A percentile compares a stretch with the other conserved stretches of the same genome.
Evolutionary conservation across 306 rosid genomes (phyloP).

Genomic region (Prunus campanulata): DNA sequence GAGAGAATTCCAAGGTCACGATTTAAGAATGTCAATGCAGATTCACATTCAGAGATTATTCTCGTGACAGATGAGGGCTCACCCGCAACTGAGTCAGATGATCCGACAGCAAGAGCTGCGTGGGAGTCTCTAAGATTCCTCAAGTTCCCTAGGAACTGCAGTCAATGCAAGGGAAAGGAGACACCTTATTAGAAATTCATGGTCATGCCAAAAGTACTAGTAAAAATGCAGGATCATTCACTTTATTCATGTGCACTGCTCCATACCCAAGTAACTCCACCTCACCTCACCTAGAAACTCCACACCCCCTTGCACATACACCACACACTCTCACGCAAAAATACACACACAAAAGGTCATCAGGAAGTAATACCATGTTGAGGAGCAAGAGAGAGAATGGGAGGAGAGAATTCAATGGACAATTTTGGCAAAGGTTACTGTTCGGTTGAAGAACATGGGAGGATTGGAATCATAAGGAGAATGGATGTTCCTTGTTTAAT

Average conservation of each 20-base stretch:
- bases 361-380: background rate
- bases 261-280: background rate
- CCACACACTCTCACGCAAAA: background rate
- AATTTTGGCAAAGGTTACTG: background rate
- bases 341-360: background rate
- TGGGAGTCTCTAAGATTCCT: constrained; percentile 91
- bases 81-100: constrained; percentile 72
- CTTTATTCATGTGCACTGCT: background rate
- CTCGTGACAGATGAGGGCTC: constrained; percentile 88
- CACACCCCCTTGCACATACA: background rate
- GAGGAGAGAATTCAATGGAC: background rate
- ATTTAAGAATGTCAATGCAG: constrained; percentile 78
- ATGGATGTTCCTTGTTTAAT: background rate
- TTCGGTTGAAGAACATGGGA: background rate
- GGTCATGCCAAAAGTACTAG: background rate
- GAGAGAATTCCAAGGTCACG: constrained; percentile 92
- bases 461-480: background rate
- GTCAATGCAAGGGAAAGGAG: background rate
- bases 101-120: constrained; percentile 83
- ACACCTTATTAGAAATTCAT: background rate
- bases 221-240: background rate
- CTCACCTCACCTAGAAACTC: background rate
- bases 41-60: constrained; percentile 88
- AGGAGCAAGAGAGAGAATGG: background rate
- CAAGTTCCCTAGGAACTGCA: constrained; percentile 82